Evolutionary conservation across 257 asterid species (phyloP).

Genomic region (Solanum stenotomum): DNA sequence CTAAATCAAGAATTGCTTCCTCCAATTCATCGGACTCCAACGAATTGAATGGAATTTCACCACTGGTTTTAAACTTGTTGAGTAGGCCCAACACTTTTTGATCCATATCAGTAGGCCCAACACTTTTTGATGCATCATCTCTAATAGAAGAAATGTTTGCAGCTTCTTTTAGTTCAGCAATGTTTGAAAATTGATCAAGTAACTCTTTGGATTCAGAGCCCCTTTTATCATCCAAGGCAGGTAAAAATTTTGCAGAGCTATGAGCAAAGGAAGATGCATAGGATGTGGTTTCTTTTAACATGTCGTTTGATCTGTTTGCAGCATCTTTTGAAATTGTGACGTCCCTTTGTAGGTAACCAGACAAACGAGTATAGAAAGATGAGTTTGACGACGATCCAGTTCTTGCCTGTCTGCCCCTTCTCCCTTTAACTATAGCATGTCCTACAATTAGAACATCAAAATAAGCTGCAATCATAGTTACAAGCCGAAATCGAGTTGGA

Average conservation of each 20-base stretch:
- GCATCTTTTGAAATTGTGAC: neutral
- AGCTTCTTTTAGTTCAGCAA: too few relatives aligned
- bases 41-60: too few relatives aligned
- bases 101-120: too few relatives aligned
- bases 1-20: slow-evolving; percentile 15
- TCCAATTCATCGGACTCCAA: slow-evolving; percentile 5
- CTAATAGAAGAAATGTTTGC: too few relatives aligned
- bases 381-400: neutral
- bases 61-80: too few relatives aligned
- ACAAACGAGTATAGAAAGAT: neutral
- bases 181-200: too few relatives aligned
- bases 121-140: too few relatives aligned
- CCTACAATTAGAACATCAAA: neutral
- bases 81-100: too few relatives aligned
- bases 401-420: neutral
- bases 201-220: too few relatives aligned
- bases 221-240: neutral
- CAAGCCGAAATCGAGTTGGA: neutral
- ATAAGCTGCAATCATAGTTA: slow-evolving; percentile 1
- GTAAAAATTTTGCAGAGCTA: neutral
- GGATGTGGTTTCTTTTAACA: neutral
- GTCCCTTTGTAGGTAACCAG: neutral
- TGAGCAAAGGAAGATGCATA: neutral
- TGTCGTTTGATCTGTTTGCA: neutral
- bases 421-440: neutral